Percentiles rank a stretch among this genome's conserved stretches.
These are phyloP conservation scores for Hypoxylon sp. DNA, from an alignment of 2,329 filamentous ascomycete species.

Conservation along the genomic window DNA sequence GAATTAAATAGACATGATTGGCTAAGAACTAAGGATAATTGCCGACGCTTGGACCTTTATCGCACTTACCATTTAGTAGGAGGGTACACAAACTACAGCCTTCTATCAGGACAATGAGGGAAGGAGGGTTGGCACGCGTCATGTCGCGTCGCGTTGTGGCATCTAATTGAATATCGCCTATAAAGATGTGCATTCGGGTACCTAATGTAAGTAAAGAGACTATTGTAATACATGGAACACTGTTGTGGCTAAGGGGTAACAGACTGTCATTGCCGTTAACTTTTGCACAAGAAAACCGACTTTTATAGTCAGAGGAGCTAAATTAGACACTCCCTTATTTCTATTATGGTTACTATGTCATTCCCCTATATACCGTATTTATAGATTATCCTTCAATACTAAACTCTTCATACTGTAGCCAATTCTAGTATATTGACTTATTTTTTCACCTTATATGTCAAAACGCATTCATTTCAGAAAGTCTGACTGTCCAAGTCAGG, in stretches of 20 bases:
- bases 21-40: background rate
- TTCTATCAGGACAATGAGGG: background rate
- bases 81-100: too few relatives aligned
- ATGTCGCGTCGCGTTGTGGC: background rate
- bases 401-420: too few relatives aligned
- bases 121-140: background rate
- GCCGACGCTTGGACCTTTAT: background rate
- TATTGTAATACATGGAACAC: too few relatives aligned
- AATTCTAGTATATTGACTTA: too few relatives aligned
- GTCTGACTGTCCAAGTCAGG: too few relatives aligned
- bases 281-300: background rate
- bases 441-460: too few relatives aligned
- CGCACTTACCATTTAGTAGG: background rate
- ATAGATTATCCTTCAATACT: too few relatives aligned
- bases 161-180: background rate
- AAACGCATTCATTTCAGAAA: too few relatives aligned
- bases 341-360: background rate
- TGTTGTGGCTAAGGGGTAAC: background rate
- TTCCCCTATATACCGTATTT: too few relatives aligned
- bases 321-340: background rate
- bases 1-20: background rate
- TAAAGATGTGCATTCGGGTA: background rate
- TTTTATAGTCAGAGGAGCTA: background rate
- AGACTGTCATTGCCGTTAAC: background rate
- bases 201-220: too few relatives aligned